Conservation (phyloP, 1,139 yeast genomes). For the Magnusiomyces fungicola region DNA sequence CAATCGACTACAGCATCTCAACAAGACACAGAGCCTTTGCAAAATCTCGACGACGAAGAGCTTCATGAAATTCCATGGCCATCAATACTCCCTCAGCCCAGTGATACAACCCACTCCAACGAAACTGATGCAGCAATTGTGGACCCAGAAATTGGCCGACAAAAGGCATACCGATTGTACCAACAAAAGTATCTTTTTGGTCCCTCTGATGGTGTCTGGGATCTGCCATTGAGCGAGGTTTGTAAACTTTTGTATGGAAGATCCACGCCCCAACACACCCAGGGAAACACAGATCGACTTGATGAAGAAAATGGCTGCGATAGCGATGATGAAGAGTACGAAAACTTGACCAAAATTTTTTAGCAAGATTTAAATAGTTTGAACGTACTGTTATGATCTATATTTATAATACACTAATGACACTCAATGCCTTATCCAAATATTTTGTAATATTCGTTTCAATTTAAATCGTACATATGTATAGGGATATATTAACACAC, state of each 20-base stretch:
- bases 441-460: too few species aligned
- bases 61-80: too few species aligned
- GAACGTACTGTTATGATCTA: too few species aligned
- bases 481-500: not conserved
- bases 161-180: not conserved
- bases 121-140: not conserved
- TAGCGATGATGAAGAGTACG: too few species aligned
- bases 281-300: too few species aligned
- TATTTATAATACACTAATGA: too few species aligned
- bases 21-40: not conserved
- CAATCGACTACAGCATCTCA: not conserved
- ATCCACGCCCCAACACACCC: not conserved
- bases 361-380: too few species aligned
- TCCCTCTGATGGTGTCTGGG: constrained; percentile 80
- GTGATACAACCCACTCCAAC: not conserved
- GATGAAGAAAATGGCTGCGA: not conserved
- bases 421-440: too few species aligned
- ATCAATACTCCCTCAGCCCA: too few species aligned
- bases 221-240: constrained; percentile 65
- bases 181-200: constrained; percentile 35
- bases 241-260: constrained; percentile 53
- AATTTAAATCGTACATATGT: too few species aligned
- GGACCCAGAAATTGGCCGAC: not conserved
- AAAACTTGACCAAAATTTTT: too few species aligned
- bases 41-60: not conserved